Conservation (phyloP, 345 rosid genomes). For the Syzygium grande region DNA sequence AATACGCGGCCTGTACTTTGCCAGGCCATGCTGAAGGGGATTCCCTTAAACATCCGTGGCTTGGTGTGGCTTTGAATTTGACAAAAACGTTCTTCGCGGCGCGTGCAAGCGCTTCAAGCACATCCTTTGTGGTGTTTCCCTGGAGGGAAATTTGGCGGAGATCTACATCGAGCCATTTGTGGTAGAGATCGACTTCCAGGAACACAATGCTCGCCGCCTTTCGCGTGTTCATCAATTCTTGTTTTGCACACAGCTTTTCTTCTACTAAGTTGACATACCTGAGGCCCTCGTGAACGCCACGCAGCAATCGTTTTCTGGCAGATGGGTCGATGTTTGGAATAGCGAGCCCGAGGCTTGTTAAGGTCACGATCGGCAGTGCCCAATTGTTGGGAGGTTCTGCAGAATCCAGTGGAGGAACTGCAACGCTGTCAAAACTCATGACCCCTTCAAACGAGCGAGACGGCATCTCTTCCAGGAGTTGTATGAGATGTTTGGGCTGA, state of each 20-base stretch:
- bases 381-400: conserved; percentile 71
- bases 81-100: conserved; percentile 34
- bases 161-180: conserved; percentile 62
- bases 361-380: conserved; percentile 77
- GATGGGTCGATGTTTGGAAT: conserved; percentile 34
- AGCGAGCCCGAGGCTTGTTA: conserved; percentile 62
- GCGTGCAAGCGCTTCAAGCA: conserved; percentile 41
- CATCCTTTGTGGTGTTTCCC: conserved; percentile 31
- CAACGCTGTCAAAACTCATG: conserved; percentile 43
- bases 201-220: conserved; percentile 58
- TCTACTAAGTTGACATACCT: conserved; percentile 44
- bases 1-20: conserved; percentile 60
- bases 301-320: conserved; percentile 22
- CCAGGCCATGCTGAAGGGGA: conserved; percentile 64
- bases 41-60: conserved; percentile 25
- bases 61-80: conserved; percentile 26
- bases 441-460: conserved; percentile 51
- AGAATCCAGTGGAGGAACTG: conserved; percentile 34
- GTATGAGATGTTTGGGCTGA: conserved; percentile 47
- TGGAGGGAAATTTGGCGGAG: conserved; percentile 40
- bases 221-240: conserved; percentile 28
- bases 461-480: conserved; percentile 38
- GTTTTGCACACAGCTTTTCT: conserved; percentile 14
- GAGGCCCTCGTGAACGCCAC: conserved; percentile 54
- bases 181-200: conserved; percentile 59